phyloP scores from a whole-genome alignment of 441 rosid genomes.

The Arabidopsis hybrid region DNA sequence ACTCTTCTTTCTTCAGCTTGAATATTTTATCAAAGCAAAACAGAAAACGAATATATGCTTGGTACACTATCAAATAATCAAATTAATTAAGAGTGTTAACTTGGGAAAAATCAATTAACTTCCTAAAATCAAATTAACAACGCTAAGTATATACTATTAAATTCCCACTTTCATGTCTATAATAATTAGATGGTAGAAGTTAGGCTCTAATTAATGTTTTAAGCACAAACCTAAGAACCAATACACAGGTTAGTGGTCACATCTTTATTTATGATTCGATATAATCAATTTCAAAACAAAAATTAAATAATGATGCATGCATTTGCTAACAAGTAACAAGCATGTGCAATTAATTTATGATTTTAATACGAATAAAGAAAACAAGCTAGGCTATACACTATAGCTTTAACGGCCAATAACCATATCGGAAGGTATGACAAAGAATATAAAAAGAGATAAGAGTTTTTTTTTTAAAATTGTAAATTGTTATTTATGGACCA shows the following conservation, averaged over 20 bases:
- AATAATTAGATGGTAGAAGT: not conserved
- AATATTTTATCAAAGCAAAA: conserved; percentile 16
- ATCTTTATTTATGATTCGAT: conserved; percentile 34
- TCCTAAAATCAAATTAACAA: not conserved
- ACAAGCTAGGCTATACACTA: conserved; percentile 12
- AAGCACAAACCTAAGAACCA: conserved; percentile 29
- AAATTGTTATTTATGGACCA: conserved; percentile 31
- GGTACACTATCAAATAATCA: conserved; percentile 5
- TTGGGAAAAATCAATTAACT: not conserved
- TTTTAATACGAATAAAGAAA: conserved; percentile 28
- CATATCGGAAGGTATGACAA: conserved; percentile 35
- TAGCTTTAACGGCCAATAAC: conserved; percentile 43
- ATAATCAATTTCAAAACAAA: conserved; percentile 10
- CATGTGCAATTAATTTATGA: conserved; percentile 43
- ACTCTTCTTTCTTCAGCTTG: not conserved
- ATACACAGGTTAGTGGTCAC: conserved; percentile 38
- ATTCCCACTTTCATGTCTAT: not conserved
- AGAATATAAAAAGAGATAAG: not conserved
- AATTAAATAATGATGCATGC: conserved; percentile 39
- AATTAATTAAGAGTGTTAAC: not conserved
- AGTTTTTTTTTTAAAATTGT: not conserved
- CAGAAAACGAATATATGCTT: conserved; percentile 2
- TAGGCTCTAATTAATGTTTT: conserved; percentile 23
- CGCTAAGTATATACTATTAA: not conserved
- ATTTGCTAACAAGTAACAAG: conserved; percentile 36